Evolutionary conservation across 805 yeast genomes (phyloP).

Genomic region (Saccharomyces mikatae): DNA sequence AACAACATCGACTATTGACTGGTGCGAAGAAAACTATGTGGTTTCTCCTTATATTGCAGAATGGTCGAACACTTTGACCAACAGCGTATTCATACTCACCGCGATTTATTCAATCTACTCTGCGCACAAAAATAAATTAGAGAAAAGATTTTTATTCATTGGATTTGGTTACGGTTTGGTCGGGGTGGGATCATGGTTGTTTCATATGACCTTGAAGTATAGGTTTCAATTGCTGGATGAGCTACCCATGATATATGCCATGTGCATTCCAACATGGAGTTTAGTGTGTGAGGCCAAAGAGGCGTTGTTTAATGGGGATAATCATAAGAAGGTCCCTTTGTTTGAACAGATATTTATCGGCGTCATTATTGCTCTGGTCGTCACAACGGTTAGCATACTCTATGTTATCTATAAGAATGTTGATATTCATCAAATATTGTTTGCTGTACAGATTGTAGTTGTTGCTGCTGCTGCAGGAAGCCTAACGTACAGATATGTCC

Average conservation of each 20-base stretch:
- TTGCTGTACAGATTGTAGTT: constrained; percentile 65
- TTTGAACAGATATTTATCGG: constrained; percentile 10
- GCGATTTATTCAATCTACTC: constrained; percentile 57
- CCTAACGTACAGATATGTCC: constrained; percentile 48
- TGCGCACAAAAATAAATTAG: constrained; percentile 53
- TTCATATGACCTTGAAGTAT: constrained; percentile 88
- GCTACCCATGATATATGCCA: constrained; percentile 93
- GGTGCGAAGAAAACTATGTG: constrained; percentile 96
- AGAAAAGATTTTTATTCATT: constrained; percentile 57
- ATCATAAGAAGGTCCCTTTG: background rate
- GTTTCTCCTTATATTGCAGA: constrained; percentile 81
- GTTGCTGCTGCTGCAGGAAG: constrained; percentile 54
- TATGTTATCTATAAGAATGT: constrained; percentile 75
- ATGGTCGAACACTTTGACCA: constrained; percentile 76
- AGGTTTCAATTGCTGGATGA: constrained; percentile 88
- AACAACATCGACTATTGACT: constrained; percentile 86
- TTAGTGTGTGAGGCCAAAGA: constrained; percentile 52
- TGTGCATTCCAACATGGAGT: constrained; percentile 87
- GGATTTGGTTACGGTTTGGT: constrained; percentile 77
- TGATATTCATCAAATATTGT: constrained; percentile 79
- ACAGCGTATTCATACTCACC: constrained; percentile 44
- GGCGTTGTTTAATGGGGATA: constrained; percentile 7
- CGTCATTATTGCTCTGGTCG: constrained; percentile 9
- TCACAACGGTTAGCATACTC: constrained; percentile 30
- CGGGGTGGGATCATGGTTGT: constrained; percentile 90